A percentile compares a stretch with the other conserved stretches of the same genome.
These are phyloP conservation scores for Trichomonascaceae sp. DNA, from an alignment of 1,139 yeast genomes.

Conservation along the genomic window DNA sequence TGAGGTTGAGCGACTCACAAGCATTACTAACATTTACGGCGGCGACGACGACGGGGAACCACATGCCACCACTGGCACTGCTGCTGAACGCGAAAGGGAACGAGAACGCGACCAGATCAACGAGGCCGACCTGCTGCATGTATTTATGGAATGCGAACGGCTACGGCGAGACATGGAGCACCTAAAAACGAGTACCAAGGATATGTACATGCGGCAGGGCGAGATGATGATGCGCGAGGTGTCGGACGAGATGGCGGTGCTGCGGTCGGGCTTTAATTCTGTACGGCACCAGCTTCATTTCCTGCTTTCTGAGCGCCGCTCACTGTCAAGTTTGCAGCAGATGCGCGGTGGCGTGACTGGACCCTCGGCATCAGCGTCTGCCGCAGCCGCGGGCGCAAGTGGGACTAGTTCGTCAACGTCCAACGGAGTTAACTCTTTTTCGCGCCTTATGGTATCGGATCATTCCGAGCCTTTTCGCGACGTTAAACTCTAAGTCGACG, in stretches of 20 bases:
- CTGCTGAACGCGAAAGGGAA: background rate
- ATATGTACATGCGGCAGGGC: constrained; percentile 24
- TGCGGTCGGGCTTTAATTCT: constrained; percentile 23
- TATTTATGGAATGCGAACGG: constrained; percentile 26
- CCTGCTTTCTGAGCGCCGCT: constrained; percentile 19
- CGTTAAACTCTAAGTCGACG: background rate
- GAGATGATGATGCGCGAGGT: constrained; percentile 25
- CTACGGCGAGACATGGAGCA: constrained; percentile 24
- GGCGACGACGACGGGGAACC: too few relatives aligned
- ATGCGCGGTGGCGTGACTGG: too few relatives aligned
- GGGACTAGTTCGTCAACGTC: too few relatives aligned
- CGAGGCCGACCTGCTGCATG: constrained; percentile 20
- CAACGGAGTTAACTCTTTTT: too few relatives aligned
- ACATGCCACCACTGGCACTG: constrained; percentile 1
- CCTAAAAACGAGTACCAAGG: constrained; percentile 19
- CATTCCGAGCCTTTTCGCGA: background rate
- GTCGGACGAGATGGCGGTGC: constrained; percentile 22
- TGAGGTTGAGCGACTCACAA: constrained; percentile 18
- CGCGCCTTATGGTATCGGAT: too few relatives aligned
- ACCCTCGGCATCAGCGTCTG: background rate
- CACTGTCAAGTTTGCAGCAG: background rate
- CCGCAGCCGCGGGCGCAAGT: background rate
- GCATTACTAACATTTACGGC: constrained; percentile 5
- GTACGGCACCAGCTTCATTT: constrained; percentile 27
- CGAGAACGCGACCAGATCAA: constrained; percentile 5